Evolutionary conservation across 768 basidiomycete genomes (phyloP), one percentile per base, ranked within the genome.

Genomic region (Calvatia gigantea): DNA sequence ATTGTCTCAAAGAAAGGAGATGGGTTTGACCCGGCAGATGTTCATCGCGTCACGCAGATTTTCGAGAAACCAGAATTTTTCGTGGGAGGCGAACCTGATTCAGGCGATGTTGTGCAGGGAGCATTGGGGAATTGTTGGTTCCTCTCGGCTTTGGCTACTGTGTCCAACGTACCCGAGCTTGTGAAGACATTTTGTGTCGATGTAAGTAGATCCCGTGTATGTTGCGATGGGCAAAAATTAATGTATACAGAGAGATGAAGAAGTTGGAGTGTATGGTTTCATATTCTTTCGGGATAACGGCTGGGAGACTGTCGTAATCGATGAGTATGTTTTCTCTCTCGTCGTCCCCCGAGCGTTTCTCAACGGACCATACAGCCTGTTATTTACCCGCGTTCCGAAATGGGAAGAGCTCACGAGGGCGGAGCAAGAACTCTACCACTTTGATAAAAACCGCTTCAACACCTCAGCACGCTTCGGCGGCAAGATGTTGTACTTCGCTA

Each of bases 101-200:
- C 74, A 2, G 74, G 73, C 48, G 81, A 82, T 58, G 75, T 82
- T 32, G 69, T 76, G 2, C 81, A 82, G 68, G 82, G 82, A 11
- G 63, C 60, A 3, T 60, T 82, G n/a, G 79, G 76, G 0, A 77
- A 84, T 58, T 83, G 81, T 60, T 83, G 79, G 79, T 81, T 84
- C 62, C 60, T 84, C 6, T 76, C 75, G 5, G 82, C 80, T 1
- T 62, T 83, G 9, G 73, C 81, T 2, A 80, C 77, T 2, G 73
- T 81, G 28, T 72, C 79, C 5, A 78, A 78, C 3, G n/a, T n/a
- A n/a, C n/a, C n/a, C n/a, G n/a, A n/a, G n/a, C 63, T 83, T 25
- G 71, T 84, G 11, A 77, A 84, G 62, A 80, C 78, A 56, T 73
- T 67, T 35, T 65, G 69, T 41, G 71, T 72, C 17, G 68, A 65